Evolutionary conservation across 2,329 filamentous ascomycete genomes (phyloP), one percentile per base, ranked within the genome.

Genomic region (Meredithiella fracta): DNA sequence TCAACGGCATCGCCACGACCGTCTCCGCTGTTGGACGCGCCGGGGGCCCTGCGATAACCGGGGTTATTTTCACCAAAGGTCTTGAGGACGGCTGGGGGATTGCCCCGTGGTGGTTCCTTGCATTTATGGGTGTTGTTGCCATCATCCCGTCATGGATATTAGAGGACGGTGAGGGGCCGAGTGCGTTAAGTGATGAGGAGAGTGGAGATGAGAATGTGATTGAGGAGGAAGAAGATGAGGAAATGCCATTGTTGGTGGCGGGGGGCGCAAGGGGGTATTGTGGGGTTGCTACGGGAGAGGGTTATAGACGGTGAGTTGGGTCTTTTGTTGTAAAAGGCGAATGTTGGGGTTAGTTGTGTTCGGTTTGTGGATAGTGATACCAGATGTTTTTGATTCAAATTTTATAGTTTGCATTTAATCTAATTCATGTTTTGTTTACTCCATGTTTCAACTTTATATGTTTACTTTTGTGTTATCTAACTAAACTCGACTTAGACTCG

Each of bases 1-100:
- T 97, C 56, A 97, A 97, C 64, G 92, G 91, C 2, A 81, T 95
- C 59, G 90, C 88, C 0, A 95, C 90, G 0, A 85, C 83, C 56
- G 80, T 90, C 34, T 84, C 82, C 60, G 89, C 86, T 0, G 67
- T 96, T 3, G 91, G 90, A 1, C 74, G 90, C 51, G 90, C 88
- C 0, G 64, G 77, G 0, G 92, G 92, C 0, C 91, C 92, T 0
- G 85, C 86, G 0, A 67, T 84, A 34, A 77, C 81, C 0, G 91
- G 91, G 0, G 70, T 74, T 1, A 73, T 82, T 0, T 96, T 95
- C 64, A 84, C 80, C 0, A 80, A 78, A 69, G 91, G 91, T 1
- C 80, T 88, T 1, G 78, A 85, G 62, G 71, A 75, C 29, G 86
- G 86, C 0, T 91, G 87, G 64, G 74, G 92, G 29, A 78, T 94